Base-by-base conservation (phyloP, 2,329 filamentous ascomycete species). In the Ascochyta viciae-villosae region DNA sequence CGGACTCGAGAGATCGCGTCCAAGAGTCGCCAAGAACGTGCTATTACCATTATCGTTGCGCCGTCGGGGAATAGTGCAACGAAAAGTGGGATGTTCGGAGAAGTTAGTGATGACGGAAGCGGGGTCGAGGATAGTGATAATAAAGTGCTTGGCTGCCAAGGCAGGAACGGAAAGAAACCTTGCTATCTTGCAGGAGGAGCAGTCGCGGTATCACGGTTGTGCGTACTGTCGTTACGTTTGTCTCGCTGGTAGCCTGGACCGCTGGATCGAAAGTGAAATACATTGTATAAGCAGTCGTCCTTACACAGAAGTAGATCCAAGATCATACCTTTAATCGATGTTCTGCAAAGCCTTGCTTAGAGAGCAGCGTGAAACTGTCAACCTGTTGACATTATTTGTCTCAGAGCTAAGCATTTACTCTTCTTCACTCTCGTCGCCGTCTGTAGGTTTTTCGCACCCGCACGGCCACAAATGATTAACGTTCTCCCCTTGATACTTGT, bases 391-490 rank as follows among this genome's bases (percentile, higher is more conserved):
- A 12, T 2, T 12, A 13, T 12, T 5, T 13, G 29, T 5, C 29
- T 31, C 6, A 13, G 13, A 13, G 13, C 3, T 31, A 13, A 31
- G 12, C 29, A n/a, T 15, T 10, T 40, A 66, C 41, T 66, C 57
- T 39, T 54, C 61, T 42, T 68, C 64, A 38, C 58, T 53, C 41
- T 62, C 61, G 26, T 51, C 48, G 9, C 47, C 54, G 3, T 49
- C 59, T 4, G 35, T 26, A 1, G 52, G n/a, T 39, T 57, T 57
- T 40, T 54, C 53, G 48, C 70, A 73, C 3, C 70, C 67, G 51
- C 70, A 73, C 8, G 62, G 59, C 68, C 68, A 73, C 13, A 65
- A 44, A 29, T 62, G 47, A 2, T 22, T 45, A 4, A 61, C 31
- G 1, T 13, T 9, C 29, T 55, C 47, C 0, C 70, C 67, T 8